phyloP scores from a whole-genome alignment of 2,329 filamentous ascomycete genomes.

The Eurotiales sp. region DNA sequence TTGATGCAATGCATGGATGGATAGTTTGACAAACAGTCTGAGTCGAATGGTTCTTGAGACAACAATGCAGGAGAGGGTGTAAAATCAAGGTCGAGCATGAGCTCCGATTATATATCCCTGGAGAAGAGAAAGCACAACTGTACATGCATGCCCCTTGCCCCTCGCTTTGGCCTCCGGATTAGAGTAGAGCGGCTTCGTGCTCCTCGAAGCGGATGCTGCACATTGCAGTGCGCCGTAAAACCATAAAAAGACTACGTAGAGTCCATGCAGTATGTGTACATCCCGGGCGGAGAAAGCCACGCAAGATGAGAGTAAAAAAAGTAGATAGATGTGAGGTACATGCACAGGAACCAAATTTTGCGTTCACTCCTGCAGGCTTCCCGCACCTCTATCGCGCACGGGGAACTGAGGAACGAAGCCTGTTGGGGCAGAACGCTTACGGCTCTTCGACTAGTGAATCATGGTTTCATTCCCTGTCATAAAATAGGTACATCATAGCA shows the following conservation, averaged over 20 bases:
- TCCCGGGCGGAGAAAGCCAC: slow-evolving; percentile 10
- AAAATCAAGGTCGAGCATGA: slow-evolving; percentile 10
- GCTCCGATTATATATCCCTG: slow-evolving; percentile 14
- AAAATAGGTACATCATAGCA: slow-evolving; percentile 25
- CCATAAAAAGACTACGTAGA: not conserved
- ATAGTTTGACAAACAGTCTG: not conserved
- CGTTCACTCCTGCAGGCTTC: not conserved
- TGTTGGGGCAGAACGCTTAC: slow-evolving; percentile 4
- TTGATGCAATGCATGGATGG: slow-evolving; percentile 12
- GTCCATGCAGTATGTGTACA: slow-evolving; percentile 2
- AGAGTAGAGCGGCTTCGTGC: slow-evolving; percentile 16
- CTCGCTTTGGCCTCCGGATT: slow-evolving; percentile 17
- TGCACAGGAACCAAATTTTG: slow-evolving; percentile 1
- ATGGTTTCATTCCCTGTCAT: slow-evolving; percentile 27
- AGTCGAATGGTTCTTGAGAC: not conserved
- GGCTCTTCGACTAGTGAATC: not conserved
- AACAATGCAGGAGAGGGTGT: not conserved
- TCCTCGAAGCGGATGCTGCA: slow-evolving; percentile 11
- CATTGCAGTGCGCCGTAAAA: not conserved
- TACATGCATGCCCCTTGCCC: slow-evolving; percentile 16
- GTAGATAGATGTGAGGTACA: slow-evolving; percentile 6
- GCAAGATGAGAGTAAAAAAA: slow-evolving; percentile 15
- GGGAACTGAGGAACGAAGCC: slow-evolving; percentile 7
- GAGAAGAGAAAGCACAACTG: slow-evolving; percentile 12
- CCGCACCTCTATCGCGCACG: slow-evolving; percentile 6